Evolutionary conservation across 2,329 filamentous ascomycete species (phyloP).

Genomic region (Penicillium concentricum): DNA sequence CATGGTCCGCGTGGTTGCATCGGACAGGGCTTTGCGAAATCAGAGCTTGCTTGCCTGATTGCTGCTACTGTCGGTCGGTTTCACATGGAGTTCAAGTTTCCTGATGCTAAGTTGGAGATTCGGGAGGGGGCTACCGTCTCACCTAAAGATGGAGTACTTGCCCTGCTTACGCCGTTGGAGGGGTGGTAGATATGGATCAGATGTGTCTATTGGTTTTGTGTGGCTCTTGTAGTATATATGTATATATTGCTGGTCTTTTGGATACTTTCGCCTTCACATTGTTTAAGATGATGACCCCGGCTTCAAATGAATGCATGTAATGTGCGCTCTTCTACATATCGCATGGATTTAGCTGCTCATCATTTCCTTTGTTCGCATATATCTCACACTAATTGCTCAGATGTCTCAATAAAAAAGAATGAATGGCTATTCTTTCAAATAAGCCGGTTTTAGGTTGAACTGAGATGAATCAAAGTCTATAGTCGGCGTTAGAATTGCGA

Average conservation of each 20-base stretch:
- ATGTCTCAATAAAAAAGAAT: too few relatives aligned
- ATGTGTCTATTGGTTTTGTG: background rate
- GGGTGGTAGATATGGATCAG: conserved; percentile 24
- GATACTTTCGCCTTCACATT: background rate
- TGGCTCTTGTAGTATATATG: background rate
- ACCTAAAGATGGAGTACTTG: conserved; percentile 69
- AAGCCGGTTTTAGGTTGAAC: too few relatives aligned
- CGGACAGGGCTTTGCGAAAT: conserved; percentile 74
- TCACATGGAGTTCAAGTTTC: conserved; percentile 64
- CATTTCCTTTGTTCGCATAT: too few relatives aligned
- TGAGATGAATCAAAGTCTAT: too few relatives aligned
- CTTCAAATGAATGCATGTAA: too few relatives aligned
- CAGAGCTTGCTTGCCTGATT: conserved; percentile 81
- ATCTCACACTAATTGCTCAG: too few relatives aligned
- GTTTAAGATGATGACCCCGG: background rate
- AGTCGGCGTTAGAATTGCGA: too few relatives aligned
- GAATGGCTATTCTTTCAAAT: too few relatives aligned
- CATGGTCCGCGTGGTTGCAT: conserved; percentile 87
- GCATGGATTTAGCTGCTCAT: too few relatives aligned
- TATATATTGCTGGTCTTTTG: background rate
- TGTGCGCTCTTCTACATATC: too few relatives aligned
- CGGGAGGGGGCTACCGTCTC: conserved; percentile 69
- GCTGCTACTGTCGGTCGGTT: conserved; percentile 76
- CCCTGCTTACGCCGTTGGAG: conserved; percentile 56
- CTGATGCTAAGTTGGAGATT: conserved; percentile 60